Evolutionary conservation across 2,329 filamentous ascomycete species (phyloP).

Genomic region (Rhynchosporium agropyri): DNA sequence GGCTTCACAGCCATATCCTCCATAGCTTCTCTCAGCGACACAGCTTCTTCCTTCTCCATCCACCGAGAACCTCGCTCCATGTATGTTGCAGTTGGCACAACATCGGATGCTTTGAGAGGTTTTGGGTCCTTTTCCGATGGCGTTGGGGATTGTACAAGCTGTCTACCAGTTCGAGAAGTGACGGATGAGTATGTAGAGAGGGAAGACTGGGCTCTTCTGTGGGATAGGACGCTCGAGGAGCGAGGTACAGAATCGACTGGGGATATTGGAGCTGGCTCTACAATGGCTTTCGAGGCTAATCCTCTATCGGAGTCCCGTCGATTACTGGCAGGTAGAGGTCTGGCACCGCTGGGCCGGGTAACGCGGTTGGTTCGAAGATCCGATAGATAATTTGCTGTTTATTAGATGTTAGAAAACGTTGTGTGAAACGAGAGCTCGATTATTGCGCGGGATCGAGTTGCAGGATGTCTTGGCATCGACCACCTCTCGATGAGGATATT

Average conservation of each 20-base stretch:
- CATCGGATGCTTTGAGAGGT: slow-evolving; percentile 59
- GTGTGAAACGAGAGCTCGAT: not conserved
- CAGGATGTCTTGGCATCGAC: too few species aligned
- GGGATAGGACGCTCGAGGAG: slow-evolving; percentile 38
- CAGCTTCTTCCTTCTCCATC: slow-evolving; percentile 80
- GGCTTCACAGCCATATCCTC: slow-evolving; percentile 68
- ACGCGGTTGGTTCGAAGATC: slow-evolving; percentile 70
- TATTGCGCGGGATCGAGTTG: not conserved
- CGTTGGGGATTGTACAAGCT: slow-evolving; percentile 36
- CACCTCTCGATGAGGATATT: too few species aligned
- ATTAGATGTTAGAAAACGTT: slow-evolving; percentile 33
- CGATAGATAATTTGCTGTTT: slow-evolving; percentile 67
- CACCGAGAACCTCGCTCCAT: slow-evolving; percentile 74
- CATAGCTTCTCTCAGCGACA: slow-evolving; percentile 70
- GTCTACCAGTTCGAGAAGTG: slow-evolving; percentile 39
- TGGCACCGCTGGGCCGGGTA: slow-evolving; percentile 69
- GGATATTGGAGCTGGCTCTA: slow-evolving; percentile 25
- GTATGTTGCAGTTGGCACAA: slow-evolving; percentile 68
- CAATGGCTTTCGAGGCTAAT: slow-evolving; percentile 39
- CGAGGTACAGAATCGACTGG: slow-evolving; percentile 32
- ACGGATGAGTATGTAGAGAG: slow-evolving; percentile 39
- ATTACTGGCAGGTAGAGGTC: slow-evolving; percentile 58
- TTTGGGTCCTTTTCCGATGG: slow-evolving; percentile 16
- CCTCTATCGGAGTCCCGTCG: slow-evolving; percentile 44
- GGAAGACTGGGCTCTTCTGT: slow-evolving; percentile 38